Percentiles rank a stretch among this genome's conserved stretches.
Evolutionary conservation across 2,329 filamentous ascomycete genomes (phyloP).

Genomic region (Hypoxylon sp.): DNA sequence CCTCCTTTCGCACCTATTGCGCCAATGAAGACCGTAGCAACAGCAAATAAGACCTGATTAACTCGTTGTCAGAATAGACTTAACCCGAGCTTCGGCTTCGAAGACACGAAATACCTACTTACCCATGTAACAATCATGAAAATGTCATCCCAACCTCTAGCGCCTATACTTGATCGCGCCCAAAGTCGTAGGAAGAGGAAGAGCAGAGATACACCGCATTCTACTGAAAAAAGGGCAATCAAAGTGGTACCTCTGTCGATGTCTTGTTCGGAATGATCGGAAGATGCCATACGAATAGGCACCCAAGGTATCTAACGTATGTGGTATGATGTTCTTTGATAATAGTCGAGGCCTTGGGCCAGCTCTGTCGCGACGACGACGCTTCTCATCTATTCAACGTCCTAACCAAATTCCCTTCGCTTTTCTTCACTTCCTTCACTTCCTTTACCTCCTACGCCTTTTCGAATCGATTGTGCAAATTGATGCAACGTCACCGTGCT

Average conservation of each 20-base stretch:
- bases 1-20: background rate
- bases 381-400: background rate
- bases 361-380: background rate
- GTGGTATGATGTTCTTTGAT: background rate
- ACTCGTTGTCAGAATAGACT: background rate
- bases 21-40: background rate
- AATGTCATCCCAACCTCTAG: constrained; percentile 17
- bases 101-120: background rate
- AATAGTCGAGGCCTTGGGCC: background rate
- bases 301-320: background rate
- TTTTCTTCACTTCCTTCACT: background rate
- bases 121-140: constrained; percentile 34
- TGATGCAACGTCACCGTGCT: background rate
- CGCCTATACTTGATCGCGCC: constrained; percentile 9
- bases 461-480: background rate
- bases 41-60: background rate
- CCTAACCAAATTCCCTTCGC: background rate
- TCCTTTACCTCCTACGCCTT: background rate
- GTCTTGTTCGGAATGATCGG: background rate
- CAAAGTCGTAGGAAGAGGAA: constrained; percentile 6
- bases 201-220: background rate
- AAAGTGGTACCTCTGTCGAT: background rate
- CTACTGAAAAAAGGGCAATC: background rate
- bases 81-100: background rate
- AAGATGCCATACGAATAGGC: background rate